Percentiles rank a stretch among this genome's conserved stretches.
phyloP scores from a whole-genome alignment of 768 basidiomycete genomes.

The Kwoniella mangroviensis region DNA sequence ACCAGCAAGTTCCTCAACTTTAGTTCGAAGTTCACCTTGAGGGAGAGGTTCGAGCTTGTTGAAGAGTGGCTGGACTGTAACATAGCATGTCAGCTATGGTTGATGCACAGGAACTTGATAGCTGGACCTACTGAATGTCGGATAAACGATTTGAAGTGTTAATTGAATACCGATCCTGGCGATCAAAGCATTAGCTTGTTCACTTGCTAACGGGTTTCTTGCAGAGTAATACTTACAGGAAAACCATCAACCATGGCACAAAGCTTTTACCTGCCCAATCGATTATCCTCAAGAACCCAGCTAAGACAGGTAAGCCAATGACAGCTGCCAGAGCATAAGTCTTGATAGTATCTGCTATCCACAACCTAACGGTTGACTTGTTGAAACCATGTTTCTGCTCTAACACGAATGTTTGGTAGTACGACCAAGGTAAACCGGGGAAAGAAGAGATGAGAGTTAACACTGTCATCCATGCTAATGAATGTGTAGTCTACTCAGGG shows the following conservation, averaged over 20 bases:
- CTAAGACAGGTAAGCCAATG: constrained; percentile 83
- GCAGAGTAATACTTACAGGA: constrained; percentile 67
- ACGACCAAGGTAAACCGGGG: constrained; percentile 73
- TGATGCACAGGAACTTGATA: constrained; percentile 67
- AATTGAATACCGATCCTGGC: constrained; percentile 79
- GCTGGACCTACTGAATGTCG: constrained; percentile 61
- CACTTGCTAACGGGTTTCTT: not conserved
- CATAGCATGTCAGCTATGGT: constrained; percentile 59
- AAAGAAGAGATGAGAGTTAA: constrained; percentile 68
- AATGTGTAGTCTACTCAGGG: constrained; percentile 73
- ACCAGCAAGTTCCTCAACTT: constrained; percentile 76
- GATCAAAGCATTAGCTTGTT: not conserved
- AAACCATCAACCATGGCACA: constrained; percentile 89
- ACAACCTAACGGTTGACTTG: constrained; percentile 80
- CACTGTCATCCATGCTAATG: constrained; percentile 73
- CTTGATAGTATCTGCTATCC: constrained; percentile 79
- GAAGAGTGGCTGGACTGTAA: constrained; percentile 81
- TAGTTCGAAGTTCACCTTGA: constrained; percentile 72
- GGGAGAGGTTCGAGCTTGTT: constrained; percentile 91
- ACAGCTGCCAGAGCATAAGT: constrained; percentile 71
- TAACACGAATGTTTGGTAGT: constrained; percentile 89
- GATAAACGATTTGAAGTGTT: constrained; percentile 65
- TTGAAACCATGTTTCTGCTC: constrained; percentile 98
- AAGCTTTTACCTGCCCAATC: constrained; percentile 91
- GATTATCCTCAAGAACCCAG: constrained; percentile 84